Evolutionary conservation across 768 basidiomycete genomes (phyloP).

Genomic region (Suillus occidentalis): DNA sequence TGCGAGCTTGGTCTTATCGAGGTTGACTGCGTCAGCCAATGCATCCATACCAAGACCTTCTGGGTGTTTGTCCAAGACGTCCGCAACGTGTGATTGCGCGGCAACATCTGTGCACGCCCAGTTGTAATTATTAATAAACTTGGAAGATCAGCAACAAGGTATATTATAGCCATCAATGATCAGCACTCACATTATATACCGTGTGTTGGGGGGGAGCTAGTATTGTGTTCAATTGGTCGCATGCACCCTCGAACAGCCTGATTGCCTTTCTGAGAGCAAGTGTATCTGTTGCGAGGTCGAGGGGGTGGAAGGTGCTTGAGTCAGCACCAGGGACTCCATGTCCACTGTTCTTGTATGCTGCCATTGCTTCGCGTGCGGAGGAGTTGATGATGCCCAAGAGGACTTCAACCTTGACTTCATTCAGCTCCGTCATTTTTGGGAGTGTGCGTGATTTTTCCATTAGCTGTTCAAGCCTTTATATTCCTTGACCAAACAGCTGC

Average conservation of each 20-base stretch:
- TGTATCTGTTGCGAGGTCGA: constrained; percentile 21
- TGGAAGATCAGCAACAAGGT: background rate
- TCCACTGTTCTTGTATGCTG: constrained; percentile 26
- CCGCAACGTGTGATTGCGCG: constrained; percentile 26
- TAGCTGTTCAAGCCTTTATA: background rate
- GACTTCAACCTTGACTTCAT: constrained; percentile 29
- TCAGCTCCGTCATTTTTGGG: background rate
- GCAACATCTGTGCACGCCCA: constrained; percentile 28
- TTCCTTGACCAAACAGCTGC: background rate
- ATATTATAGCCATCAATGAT: background rate
- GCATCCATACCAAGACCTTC: constrained; percentile 28
- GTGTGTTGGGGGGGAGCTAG: constrained; percentile 30
- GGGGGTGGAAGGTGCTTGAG: constrained; percentile 21
- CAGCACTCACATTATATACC: constrained; percentile 21
- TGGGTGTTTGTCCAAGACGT: constrained; percentile 24
- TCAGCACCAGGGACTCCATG: constrained; percentile 26
- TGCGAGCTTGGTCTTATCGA: constrained; percentile 29
- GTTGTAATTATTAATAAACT: constrained; percentile 25
- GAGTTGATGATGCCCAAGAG: constrained; percentile 33
- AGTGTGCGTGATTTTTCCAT: background rate
- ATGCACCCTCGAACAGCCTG: constrained; percentile 26
- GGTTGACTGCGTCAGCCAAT: constrained; percentile 21
- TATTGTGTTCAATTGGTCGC: constrained; percentile 24
- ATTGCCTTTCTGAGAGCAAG: constrained; percentile 26
- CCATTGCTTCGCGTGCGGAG: constrained; percentile 27